phyloP scores from a whole-genome alignment of 106 monocot species.

The Dioscorea alata region DNA sequence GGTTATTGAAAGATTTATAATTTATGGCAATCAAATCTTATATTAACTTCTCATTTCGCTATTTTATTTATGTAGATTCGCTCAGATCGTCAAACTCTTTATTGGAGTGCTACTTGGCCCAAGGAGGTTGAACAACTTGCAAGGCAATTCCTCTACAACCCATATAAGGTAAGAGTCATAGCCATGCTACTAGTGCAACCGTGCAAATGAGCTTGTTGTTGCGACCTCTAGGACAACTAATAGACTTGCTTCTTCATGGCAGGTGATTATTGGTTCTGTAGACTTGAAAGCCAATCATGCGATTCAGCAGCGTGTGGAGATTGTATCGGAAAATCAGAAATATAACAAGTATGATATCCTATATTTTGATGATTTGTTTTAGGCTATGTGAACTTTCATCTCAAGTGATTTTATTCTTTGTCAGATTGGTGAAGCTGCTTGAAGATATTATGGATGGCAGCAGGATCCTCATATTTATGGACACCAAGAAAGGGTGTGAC shows the following conservation, averaged over 20 bases:
- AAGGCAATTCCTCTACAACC: constrained; percentile 74
- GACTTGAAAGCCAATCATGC: constrained; percentile 99
- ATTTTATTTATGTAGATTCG: constrained; percentile 58
- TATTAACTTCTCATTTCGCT: background rate
- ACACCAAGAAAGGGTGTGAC: constrained; percentile 94
- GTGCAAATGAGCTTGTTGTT: constrained; percentile 19
- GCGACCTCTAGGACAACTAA: constrained; percentile 19
- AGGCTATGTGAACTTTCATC: background rate
- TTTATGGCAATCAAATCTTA: background rate
- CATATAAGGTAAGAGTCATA: constrained; percentile 67
- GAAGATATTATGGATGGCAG: constrained; percentile 99
- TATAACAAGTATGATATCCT: constrained; percentile 81
- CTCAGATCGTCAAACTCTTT: constrained; percentile 94
- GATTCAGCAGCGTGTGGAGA: constrained; percentile 91
- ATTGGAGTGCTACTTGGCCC: constrained; percentile 99
- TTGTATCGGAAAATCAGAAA: constrained; percentile 93
- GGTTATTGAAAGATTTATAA: background rate
- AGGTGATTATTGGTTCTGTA: constrained; percentile 90
- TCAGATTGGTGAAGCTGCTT: constrained; percentile 79
- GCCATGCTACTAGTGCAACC: background rate
- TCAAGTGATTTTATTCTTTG: background rate
- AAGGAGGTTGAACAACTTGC: constrained; percentile 98
- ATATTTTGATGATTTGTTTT: background rate
- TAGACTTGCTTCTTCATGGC: constrained; percentile 21
- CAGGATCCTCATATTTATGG: constrained; percentile 87